Conservation (phyloP, 2,329 filamentous ascomycete genomes). For the Chaetomium sp. region DNA sequence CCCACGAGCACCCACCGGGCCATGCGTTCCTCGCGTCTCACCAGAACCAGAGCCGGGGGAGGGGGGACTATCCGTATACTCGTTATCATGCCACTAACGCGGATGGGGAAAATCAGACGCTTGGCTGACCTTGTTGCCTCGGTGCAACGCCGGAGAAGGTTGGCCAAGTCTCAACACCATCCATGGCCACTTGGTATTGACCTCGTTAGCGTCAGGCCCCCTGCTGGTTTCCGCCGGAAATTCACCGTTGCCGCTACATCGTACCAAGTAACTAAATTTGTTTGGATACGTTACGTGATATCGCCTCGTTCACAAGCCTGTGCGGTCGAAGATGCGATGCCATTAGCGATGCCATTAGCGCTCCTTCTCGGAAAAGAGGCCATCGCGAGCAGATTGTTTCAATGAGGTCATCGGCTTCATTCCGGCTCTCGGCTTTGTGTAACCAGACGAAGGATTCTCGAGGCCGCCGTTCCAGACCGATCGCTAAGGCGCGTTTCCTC, state of each 20-base stretch:
- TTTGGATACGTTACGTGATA: no score
- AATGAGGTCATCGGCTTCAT: background rate
- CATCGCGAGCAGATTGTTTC: background rate
- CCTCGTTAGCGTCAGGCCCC: background rate
- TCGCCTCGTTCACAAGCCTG: background rate
- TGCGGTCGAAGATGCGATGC: background rate
- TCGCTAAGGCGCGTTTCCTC: background rate
- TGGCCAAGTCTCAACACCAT: no score
- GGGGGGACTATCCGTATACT: no score
- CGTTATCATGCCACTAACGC: background rate
- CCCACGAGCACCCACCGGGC: background rate
- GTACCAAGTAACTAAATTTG: background rate
- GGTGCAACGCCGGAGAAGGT: no score
- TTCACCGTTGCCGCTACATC: no score
- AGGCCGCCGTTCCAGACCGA: background rate
- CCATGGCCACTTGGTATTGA: no score
- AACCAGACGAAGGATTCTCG: background rate
- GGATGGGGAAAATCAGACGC: background rate
- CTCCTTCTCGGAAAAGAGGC: background rate
- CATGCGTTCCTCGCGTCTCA: no score
- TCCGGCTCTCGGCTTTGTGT: background rate
- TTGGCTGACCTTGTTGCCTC: background rate
- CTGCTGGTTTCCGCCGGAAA: background rate
- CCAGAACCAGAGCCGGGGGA: no score
- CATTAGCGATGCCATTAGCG: constrained; percentile 8